These are phyloP conservation scores for Penicillium lividum DNA, from an alignment of 495 filamentous ascomycete genomes.

Conservation along the genomic window DNA sequence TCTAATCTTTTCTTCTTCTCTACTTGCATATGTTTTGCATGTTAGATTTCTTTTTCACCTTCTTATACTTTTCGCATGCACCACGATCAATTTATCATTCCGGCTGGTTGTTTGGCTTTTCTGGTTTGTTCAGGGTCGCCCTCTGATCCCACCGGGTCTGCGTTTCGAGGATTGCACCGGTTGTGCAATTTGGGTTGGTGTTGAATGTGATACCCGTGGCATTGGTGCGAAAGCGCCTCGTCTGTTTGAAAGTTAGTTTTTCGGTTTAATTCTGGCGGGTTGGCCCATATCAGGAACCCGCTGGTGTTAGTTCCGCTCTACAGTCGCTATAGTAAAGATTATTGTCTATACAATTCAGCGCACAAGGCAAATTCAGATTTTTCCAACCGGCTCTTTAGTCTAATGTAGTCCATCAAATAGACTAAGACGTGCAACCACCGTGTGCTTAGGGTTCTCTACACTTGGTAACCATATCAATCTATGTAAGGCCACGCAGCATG, in stretches of 20 bases:
- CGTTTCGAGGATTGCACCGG: constrained; percentile 14
- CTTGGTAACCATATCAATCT: too few relatives aligned
- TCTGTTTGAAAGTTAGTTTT: constrained; percentile 10
- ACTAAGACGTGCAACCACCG: too few relatives aligned
- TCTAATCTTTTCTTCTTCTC: constrained; percentile 3
- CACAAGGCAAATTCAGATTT: constrained; percentile 3
- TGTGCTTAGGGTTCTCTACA: too few relatives aligned
- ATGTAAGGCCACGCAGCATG: too few relatives aligned
- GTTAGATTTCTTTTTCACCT: constrained; percentile 13
- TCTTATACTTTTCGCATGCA: constrained; percentile 9
- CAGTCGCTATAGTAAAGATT: constrained; percentile 29
- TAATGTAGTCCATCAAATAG: background rate
- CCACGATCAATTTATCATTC: constrained; percentile 1
- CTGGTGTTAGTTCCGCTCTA: constrained; percentile 12
- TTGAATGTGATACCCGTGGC: constrained; percentile 30
- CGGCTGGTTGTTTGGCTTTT: constrained; percentile 3
- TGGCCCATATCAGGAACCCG: constrained; percentile 2
- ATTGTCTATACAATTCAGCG: constrained; percentile 27
- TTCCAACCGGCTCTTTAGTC: background rate
- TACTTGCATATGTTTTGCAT: constrained; percentile 11
- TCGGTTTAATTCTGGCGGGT: constrained; percentile 7
- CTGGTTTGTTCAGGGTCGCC: constrained; percentile 8
- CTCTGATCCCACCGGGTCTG: constrained; percentile 20
- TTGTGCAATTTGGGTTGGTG: constrained; percentile 26
- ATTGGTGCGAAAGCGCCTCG: constrained; percentile 23